Base-by-base conservation (phyloP, 768 basidiomycete genomes). In the Russula griseocarnosa region DNA sequence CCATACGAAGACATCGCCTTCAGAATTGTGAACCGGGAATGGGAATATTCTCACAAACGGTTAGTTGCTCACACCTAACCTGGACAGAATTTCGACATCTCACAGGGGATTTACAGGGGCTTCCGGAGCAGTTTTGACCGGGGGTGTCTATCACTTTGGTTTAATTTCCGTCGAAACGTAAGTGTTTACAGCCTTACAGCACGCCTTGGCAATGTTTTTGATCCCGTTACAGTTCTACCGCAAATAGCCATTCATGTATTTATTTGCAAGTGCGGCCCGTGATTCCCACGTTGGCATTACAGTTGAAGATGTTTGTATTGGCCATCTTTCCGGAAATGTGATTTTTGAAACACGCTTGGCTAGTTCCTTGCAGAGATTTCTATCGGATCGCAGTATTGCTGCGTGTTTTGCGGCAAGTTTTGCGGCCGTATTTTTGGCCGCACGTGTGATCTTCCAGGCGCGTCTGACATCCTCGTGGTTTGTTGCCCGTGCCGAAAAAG, bases 1-100 rank as follows among this genome's bases (percentile, higher is more conserved):
- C 96, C 96, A 0, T 99, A 99, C 73, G 96, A 99, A 76, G 97
- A 98, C 69, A 95, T 98, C 66, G 97, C 97, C 9, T 99, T 99
- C 79, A 83, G 93, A 65, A 96, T 99, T 65, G 96, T 99, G 63
- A 93, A 97, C 70, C 83, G 93, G 59, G 94, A 97, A 74, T 99
- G 97, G 97, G 97, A 98, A 70, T 96, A 92, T 75, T 95, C 93
- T 44, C 95, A 98, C 72, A 97, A 96, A 79, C 85, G 93, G 92
- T 92, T 73, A 59, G 26, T 26, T 60, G 13, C 30, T 50, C 11
- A 53, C 46, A 42, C 11, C 22, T 32, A 52, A 22, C 36, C 24
- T 14, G 22, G 22, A 38, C 9, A 24, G 14, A 24, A 55, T 26
- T 52, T 42, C 26, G 46, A 18, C 53, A 66, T 32, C 65, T 74